Evolutionary conservation across 331 rosid genomes (phyloP), one percentile per base, ranked within the genome.

Genomic region (Erythrophleum ivorense): DNA sequence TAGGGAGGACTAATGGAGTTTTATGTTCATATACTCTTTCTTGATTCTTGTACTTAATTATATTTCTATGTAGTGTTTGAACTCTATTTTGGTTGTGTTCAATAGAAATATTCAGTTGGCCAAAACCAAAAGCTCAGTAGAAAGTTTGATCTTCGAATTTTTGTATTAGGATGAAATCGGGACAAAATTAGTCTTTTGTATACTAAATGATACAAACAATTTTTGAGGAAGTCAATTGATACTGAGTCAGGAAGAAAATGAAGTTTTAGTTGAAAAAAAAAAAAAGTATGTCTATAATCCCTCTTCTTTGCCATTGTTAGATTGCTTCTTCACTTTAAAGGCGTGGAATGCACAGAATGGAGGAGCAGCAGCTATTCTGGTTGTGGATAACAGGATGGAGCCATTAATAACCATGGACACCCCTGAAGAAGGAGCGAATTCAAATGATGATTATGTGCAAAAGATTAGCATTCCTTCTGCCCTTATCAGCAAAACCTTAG

Each of bases 321-420:
- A 93, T 87, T 95, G 99, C 87, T 95, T 73, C 91, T 95, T 95
- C 90, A 95, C 99, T 68, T 80, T 89, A 85, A 95, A 95, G 96
- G 99, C 99, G 0, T 92, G 98, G 99, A 95, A 92, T 74, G 97
- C 98, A 12, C 99, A 95, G 90, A 91, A 89, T 16, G 97, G 88
- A 65, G 99, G 99, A 82, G 99, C 98, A 33, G 99, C 97, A 0
- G 99, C 99, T 55, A 83, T 95, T 84, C 92, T 95, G 74, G 99
- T 95, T 71, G 97, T 94, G 18, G 98, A 95, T 83, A 85, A 93
- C 89, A 87, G 67, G 83, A 38, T 19, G 34, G 99, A 95, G 75
- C 86, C 87, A 24, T 87, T 95, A 77, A 93, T 95, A 80, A 95
- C 99, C 65, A 95, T 95, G 99, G 99, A 95, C 88, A 91, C 91